Percentiles rank a stretch among this genome's conserved stretches.
Evolutionary conservation across 305 asterid genomes (phyloP).

Genomic region (Fraxinus platypoda): DNA sequence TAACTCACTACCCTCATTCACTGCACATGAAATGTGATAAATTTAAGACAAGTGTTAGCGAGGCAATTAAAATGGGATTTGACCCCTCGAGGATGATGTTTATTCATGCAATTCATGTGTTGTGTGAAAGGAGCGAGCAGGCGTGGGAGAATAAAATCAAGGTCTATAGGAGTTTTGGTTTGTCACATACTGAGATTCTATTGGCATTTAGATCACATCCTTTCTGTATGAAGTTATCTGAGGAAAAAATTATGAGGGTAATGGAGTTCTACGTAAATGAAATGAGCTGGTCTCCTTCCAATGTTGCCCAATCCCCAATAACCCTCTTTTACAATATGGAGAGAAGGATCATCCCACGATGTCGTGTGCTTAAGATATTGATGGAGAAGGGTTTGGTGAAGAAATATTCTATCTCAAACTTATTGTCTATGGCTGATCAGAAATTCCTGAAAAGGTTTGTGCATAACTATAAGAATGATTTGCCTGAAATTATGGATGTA

Average conservation of each 20-base stretch:
- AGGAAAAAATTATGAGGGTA: not conserved
- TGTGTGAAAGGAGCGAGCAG: not conserved
- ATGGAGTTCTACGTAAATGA: not conserved
- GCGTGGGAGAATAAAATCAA: not conserved
- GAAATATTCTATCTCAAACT: not conserved
- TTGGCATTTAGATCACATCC: not conserved
- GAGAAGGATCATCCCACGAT: not conserved
- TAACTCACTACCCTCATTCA: constrained; percentile 9
- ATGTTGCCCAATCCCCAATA: not conserved
- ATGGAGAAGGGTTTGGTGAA: constrained; percentile 6
- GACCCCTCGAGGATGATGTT: constrained; percentile 3
- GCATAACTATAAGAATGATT: not conserved
- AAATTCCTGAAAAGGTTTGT: constrained; percentile 3
- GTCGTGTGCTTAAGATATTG: not conserved
- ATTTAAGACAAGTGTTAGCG: not conserved
- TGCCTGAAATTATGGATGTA: constrained; percentile 2
- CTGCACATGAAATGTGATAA: constrained; percentile 2
- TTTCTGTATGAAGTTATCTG: not conserved
- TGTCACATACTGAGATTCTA: not conserved
- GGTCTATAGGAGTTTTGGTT: not conserved
- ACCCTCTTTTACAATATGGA: not conserved
- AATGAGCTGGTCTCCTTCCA: not conserved
- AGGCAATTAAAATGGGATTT: constrained; percentile 14
- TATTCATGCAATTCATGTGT: constrained; percentile 5
- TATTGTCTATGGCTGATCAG: not conserved